Evolutionary conservation across 139 green algal genomes (phyloP), one percentile per base, ranked within the genome.

Genomic region (Ulvella scutata): DNA sequence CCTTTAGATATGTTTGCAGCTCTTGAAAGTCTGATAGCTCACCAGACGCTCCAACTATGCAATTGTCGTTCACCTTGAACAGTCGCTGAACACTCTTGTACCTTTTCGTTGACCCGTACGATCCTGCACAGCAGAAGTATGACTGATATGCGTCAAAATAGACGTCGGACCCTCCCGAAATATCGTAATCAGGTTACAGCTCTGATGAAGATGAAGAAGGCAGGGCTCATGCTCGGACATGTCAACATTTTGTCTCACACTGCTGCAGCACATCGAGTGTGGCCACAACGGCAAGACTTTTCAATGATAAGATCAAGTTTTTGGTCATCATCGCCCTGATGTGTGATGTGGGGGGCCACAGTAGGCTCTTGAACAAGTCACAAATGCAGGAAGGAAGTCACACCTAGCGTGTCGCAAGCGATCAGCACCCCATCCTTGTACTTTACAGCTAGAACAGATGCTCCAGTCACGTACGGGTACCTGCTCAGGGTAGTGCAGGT

Each of bases 21-120:
- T 97, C 90, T 76, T 95, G 85, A 51, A 96, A 97, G 75, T 99
- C 95, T 4, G 82, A 92, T 3, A 99, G 84, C 82, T 99, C 95
- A 7, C 95, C 95, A 17, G 86, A 81, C 13, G 92, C 92, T 2
- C 85, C 95, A 2, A 99, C 74, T 0, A 94, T 74, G 3, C 81
- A 88, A 4, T 73, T 76, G 23, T 87, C 78, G 62, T 94, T 95
- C 38, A 84, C 79, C 73, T 88, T 84, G 29, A 74, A 20, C 13
- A 99, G 81, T 21, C 95, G 83, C 59, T 96, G 74, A 17, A 97
- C 86, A 10, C 80, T 90, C 82, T 99, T 99, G 88, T 98, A 99
- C 74, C 95, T 87, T 84, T 97, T 96, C 4, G 95, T 99, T n/a
- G 80, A 90, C 43, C 95, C 95, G 76, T 99, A 99, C 0, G 90